These are phyloP conservation scores for Arabidopsis arenosa DNA, from an alignment of 345 rosid genomes.

Conservation along the genomic window DNA sequence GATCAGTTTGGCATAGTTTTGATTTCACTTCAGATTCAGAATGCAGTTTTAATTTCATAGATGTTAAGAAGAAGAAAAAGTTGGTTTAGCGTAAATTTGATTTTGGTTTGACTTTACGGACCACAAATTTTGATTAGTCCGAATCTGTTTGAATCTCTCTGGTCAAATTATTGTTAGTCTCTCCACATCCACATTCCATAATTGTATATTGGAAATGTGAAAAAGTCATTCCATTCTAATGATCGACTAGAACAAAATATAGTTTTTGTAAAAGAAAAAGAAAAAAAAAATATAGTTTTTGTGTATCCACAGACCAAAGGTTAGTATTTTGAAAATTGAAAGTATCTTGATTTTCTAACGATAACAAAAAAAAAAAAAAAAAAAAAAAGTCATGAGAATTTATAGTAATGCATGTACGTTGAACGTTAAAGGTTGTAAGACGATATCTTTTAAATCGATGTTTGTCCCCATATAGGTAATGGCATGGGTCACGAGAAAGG, in stretches of 20 bases:
- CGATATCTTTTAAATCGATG: not conserved
- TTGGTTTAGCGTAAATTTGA: not conserved
- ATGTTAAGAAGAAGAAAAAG: not conserved
- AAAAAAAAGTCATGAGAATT: not conserved
- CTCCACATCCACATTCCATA: not conserved
- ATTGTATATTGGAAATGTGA: not conserved
- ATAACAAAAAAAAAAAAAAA: not conserved
- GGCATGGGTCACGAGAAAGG: conserved; percentile 33
- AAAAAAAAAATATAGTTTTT: not conserved
- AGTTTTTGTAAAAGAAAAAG: not conserved
- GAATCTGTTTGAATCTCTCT: not conserved
- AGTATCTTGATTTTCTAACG: not conserved
- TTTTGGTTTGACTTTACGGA: not conserved
- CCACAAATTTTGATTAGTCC: not conserved
- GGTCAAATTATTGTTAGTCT: not conserved
- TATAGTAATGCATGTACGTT: conserved; percentile 22
- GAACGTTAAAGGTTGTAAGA: not conserved
- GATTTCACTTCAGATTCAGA: too few species aligned
- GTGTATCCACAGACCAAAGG: not conserved
- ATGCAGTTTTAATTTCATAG: not conserved
- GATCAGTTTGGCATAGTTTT: not conserved
- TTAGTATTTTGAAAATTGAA: not conserved
- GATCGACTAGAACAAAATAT: not conserved
- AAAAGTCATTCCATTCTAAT: not conserved
- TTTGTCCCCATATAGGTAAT: not conserved